Percentiles rank a stretch among this genome's conserved stretches.
phyloP scores from a whole-genome alignment of 2,329 filamentous ascomycete genomes.

The Thielaviopsis ethacetica region DNA sequence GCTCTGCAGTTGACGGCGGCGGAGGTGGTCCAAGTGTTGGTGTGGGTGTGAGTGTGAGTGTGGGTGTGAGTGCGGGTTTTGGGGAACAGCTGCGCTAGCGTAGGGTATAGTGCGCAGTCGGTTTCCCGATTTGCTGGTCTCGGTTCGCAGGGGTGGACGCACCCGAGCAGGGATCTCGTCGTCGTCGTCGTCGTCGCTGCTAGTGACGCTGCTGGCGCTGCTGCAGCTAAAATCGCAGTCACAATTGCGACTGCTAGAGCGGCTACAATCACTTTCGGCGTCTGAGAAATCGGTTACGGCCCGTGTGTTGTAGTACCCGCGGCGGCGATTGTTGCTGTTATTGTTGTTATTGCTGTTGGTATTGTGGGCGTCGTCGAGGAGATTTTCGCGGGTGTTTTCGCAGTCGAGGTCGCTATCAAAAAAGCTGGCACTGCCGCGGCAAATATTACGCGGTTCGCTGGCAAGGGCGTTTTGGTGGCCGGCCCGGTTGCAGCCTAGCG shows the following conservation, averaged over 20 bases:
- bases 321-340: background rate
- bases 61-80: background rate
- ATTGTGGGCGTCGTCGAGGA: background rate
- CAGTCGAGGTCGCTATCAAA: background rate
- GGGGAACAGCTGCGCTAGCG: background rate
- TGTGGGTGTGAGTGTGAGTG: background rate
- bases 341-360: no score
- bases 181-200: slow-evolving; percentile 1
- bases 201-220: background rate
- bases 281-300: background rate
- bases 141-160: slow-evolving; percentile 3
- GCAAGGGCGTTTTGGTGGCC: background rate
- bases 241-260: background rate
- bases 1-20: background rate
- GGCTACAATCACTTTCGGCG: background rate
- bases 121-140: slow-evolving; percentile 4
- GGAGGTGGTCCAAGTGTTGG: background rate
- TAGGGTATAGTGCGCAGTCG: background rate
- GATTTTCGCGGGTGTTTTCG: background rate
- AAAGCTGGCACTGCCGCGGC: background rate
- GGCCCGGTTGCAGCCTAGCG: background rate
- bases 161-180: slow-evolving; percentile 10
- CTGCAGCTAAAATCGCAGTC: background rate
- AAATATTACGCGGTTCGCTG: background rate
- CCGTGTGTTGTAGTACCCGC: background rate